phyloP scores from a whole-genome alignment of 2,329 filamentous ascomycete genomes.

The Kalmusia sp. region DNA sequence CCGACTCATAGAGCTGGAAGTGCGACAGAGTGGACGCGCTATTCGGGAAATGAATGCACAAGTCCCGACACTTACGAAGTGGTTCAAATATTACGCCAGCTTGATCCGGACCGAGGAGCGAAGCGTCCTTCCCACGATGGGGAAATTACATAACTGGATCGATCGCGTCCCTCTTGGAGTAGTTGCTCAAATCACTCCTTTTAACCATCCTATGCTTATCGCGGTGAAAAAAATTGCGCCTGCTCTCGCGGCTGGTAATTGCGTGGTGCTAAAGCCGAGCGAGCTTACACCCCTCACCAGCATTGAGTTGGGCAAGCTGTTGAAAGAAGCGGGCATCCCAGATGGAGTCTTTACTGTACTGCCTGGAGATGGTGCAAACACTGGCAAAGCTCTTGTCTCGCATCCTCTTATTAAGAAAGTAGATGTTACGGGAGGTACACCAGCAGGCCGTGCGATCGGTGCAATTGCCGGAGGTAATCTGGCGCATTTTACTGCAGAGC shows the following conservation, averaged over 20 bases:
- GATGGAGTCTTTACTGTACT: conserved; percentile 47
- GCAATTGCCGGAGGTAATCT: conserved; percentile 45
- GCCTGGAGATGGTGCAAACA: conserved; percentile 39
- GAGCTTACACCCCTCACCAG: conserved; percentile 48
- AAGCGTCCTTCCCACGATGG: conserved; percentile 68
- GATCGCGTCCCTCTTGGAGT: conserved; percentile 48
- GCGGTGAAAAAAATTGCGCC: conserved; percentile 51
- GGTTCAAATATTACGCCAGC: conserved; percentile 76
- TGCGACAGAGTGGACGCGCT: conserved; percentile 71
- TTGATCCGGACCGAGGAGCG: conserved; percentile 72
- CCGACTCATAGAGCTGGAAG: conserved; percentile 67
- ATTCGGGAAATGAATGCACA: conserved; percentile 75
- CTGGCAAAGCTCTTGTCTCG: conserved; percentile 45
- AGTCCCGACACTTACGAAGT: conserved; percentile 69
- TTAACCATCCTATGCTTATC: conserved; percentile 50
- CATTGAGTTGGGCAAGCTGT: conserved; percentile 43
- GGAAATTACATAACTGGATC: conserved; percentile 57
- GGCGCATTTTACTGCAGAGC: conserved; percentile 45
- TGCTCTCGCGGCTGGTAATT: conserved; percentile 45
- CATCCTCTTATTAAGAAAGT: conserved; percentile 47
- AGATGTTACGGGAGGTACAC: conserved; percentile 48
- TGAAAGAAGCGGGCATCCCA: conserved; percentile 47
- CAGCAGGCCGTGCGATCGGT: conserved; percentile 45
- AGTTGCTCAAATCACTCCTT: conserved; percentile 48
- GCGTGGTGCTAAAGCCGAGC: conserved; percentile 46